phyloP scores from a whole-genome alignment of 306 rosid genomes.

The Mucuna pruriens region DNA sequence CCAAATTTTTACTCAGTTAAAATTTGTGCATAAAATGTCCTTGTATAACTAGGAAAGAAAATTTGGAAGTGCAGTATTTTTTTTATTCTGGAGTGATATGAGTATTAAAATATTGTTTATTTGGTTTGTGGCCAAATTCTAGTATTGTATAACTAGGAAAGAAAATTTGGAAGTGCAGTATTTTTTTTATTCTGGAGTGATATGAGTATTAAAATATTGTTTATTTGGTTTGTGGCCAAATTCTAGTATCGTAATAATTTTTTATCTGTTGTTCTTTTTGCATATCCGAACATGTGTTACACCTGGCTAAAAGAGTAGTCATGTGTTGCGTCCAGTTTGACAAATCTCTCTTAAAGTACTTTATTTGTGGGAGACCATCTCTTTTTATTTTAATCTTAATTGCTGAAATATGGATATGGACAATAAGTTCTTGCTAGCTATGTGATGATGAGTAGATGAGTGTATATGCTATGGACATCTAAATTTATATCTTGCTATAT shows the following conservation, averaged over 20 bases:
- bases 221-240: constrained; percentile 14
- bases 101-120: constrained; percentile 1
- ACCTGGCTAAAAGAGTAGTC: neutral
- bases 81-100: neutral
- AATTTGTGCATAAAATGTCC: constrained; percentile 15
- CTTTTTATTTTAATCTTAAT: constrained; percentile 9
- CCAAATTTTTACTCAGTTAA: neutral
- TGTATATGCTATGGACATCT: constrained; percentile 9
- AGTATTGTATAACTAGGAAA: neutral
- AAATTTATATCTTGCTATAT: constrained; percentile 33
- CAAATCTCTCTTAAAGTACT: constrained; percentile 23
- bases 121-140: constrained; percentile 6
- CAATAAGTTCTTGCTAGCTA: neutral
- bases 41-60: neutral
- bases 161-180: neutral
- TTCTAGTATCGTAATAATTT: neutral
- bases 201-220: neutral
- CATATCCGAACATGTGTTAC: neutral
- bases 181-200: neutral
- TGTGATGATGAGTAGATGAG: constrained; percentile 3
- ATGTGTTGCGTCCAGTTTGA: constrained; percentile 7
- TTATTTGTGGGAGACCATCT: constrained; percentile 11
- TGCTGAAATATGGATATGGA: neutral
- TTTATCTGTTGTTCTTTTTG: constrained; percentile 9
- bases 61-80: neutral